Evolutionary conservation across 2,329 filamentous ascomycete genomes (phyloP), one percentile per base, ranked within the genome.

Genomic region (Nannizzia gypsea): DNA sequence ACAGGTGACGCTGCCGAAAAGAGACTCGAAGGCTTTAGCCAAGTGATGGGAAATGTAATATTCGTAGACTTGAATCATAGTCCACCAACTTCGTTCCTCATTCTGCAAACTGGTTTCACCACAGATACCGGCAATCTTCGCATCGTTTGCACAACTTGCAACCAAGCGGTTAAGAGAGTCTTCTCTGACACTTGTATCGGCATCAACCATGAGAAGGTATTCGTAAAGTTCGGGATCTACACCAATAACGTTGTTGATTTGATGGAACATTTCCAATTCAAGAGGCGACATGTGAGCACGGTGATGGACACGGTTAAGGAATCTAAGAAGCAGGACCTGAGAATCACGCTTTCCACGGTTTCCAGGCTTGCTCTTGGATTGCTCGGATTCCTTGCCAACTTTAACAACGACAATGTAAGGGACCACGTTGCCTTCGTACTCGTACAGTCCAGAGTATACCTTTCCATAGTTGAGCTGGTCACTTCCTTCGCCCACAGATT

Each of bases 31-130:
- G 63, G 93, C 90, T 78, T 99, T 99, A 59, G 93, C 81, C 72
- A 99, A 78, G 75, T 99, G 88, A 80, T 99, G 93, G 31, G 93
- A 97, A 70, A 99, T 99, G 74, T 91, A 99, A 79, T 99, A 99
- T 74, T 99, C 93, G 77, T 99, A 99, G 65, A 99, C 93, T 73
- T 99, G 93, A 69, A 99, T 99, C 93, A 99, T 99, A 11, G 93
- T 99, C 89, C 90, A 96, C 90, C 91, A 97, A 68, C 86, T 91
- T 66, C 86, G 83, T 68, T 96, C 90, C 72, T 96, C 92, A 69
- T 99, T 99, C 72, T 96, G 89, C 68, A 99, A 80, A 73, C 87
- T 93, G 1, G 93, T 99, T 73, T 99, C 93, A 71, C 93, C 93
- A 72, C 93, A 99, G 63, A 97, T 96, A 76, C 92, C 93, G 24